Evolutionary conservation across 2,329 filamentous ascomycete species (phyloP), one percentile per base, ranked within the genome.

Genomic region (Rhynchosporium agropyri): DNA sequence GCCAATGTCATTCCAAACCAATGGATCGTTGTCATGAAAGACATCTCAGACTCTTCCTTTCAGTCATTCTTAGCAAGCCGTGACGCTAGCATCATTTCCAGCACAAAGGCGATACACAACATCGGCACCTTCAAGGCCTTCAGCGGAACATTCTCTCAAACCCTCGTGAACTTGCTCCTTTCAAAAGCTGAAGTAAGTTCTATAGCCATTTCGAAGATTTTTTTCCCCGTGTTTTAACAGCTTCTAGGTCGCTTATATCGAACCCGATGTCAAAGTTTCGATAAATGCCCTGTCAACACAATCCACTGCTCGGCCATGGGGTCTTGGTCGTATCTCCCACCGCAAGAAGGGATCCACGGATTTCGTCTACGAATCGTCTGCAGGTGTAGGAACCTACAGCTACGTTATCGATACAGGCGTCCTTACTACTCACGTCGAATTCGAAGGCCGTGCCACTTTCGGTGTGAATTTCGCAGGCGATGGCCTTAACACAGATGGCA

Each of bases 1-100:
- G 43, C 43, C 29, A 31, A 58, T 15, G 38, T 49, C 28, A 58
- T 58, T 7, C 43, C 55, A 15, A 26, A 48, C 42, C 33, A 48
- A 3, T 58, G 55, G 55, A 58, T 58, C 29, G 55, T 58, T 15
- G 55, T 58, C 28, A 58, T 58, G 55, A 58, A 38, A 36, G 55
- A 48, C 29, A 33, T 58, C 31, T 48, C 55, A 45, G 55, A 58
- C 6, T 48, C 55, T 12, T 29, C 55, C 5, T 58, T 58, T 43
- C 3, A 26, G 31, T 26, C 42, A 20, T 43, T 48, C 20, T 46
- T 58, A 36, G 26, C 55, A 31, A 58, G 28, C 43, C 55, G 55
- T 20, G 43, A 58, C 28, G 40, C 55, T 10, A 40, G 2, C 13
- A n/a, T 58, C 29, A 29, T 49, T 12, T 58, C 55, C 13, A n/a